phyloP scores from a whole-genome alignment of 2,329 filamentous ascomycete genomes.

The Didymella arachidicola region DNA sequence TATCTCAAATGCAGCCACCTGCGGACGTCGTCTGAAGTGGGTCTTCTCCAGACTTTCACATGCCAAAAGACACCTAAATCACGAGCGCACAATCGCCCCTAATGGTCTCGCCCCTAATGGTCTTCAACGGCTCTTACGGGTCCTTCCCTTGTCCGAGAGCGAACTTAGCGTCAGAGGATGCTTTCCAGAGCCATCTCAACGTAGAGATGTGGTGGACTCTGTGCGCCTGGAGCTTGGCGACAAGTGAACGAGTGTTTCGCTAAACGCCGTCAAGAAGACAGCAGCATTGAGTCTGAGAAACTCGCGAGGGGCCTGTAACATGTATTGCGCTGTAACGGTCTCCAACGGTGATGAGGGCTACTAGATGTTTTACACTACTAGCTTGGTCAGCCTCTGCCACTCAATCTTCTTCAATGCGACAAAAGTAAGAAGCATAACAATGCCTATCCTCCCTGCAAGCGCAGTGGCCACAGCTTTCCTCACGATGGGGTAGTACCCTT shows the following conservation, averaged over 20 bases:
- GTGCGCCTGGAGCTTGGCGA: constrained; percentile 12
- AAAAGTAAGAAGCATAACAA: constrained; percentile 33
- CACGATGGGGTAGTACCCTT: constrained; percentile 62
- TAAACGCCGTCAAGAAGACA: not conserved
- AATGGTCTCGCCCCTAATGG: constrained; percentile 27
- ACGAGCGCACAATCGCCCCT: constrained; percentile 28
- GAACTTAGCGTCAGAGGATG: constrained; percentile 17
- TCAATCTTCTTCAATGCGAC: constrained; percentile 32
- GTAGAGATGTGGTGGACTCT: constrained; percentile 10
- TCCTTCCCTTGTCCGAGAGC: constrained; percentile 18
- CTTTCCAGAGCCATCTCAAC: not conserved
- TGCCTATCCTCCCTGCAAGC: constrained; percentile 49
- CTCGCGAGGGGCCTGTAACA: no score
- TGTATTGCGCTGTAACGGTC: not conserved
- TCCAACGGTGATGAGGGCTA: not conserved
- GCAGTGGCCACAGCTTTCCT: constrained; percentile 56
- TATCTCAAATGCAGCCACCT: not conserved
- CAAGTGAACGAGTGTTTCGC: not conserved
- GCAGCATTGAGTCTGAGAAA: not conserved
- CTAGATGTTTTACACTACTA: not conserved
- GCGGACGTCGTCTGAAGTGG: constrained; percentile 21
- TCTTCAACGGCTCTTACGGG: constrained; percentile 19
- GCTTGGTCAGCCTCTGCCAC: constrained; percentile 7
- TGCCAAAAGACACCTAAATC: constrained; percentile 25
- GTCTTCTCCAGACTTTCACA: constrained; percentile 37